Evolutionary conservation across 2,329 filamentous ascomycete genomes (phyloP), one percentile per base, ranked within the genome.

Genomic region (Cytospora leucostoma): DNA sequence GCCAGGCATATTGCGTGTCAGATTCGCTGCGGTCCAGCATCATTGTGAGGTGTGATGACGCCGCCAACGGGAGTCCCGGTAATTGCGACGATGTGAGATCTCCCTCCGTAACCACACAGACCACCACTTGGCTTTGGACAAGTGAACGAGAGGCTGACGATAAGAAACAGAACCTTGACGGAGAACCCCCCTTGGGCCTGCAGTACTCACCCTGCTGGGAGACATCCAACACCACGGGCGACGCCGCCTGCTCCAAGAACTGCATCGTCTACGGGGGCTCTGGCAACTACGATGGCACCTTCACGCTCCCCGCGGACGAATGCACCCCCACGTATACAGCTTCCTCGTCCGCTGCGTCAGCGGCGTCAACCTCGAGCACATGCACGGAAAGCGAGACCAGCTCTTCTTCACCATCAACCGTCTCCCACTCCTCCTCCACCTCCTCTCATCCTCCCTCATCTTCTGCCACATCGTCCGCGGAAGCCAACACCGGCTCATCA

Each of bases 171-270:
- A 79, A 81, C 70, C 72, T 82, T 35, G 72, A 72, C 33, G 79
- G 78, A 55, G 71, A 78, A 61, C 75, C 76, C 51, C 80, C 80
- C 8, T 12, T 72, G 11, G 79, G 76, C 34, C 69, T 73, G 47
- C 62, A 68, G 56, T 72, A 72, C 15, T 68, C 75, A 34, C 69
- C 71, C 15, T 83, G 80, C 74, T 80, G 71, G 68, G 71, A 81
- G 71, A 74, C 74, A 56, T 71, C 72, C 37, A 56, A 68, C 13
- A 71, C 69, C 12, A 72, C 73, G 44, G 80, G 80, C 60, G 76
- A 81, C 62, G 81, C 80, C 54, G 78, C 76, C 60, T 83, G 81
- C 70, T 73, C 75, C 67, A 82, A 80, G 76, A 80, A 80, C 72
- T 81, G 79, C 67, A 72, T 82, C 44, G 78, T 82, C 54, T 79